Evolutionary conservation across 2,329 filamentous ascomycete genomes (phyloP), one percentile per base, ranked within the genome.

Genomic region (Saccharata proteae): DNA sequence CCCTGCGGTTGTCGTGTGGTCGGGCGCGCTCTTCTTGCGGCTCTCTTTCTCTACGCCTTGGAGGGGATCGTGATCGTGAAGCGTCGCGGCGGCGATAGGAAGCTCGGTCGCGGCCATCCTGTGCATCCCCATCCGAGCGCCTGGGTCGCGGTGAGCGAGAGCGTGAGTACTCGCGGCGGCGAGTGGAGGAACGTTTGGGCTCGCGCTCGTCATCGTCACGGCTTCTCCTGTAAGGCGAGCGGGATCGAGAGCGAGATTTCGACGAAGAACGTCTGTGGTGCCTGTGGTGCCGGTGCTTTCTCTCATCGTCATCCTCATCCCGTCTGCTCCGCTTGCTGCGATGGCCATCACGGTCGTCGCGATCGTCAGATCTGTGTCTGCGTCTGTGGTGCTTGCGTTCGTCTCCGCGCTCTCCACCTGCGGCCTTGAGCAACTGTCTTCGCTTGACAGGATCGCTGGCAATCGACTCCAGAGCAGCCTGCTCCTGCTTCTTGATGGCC

Each of bases 401-500:
- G 8, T 29, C 26, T 11, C 13, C 10, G 9, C 9, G 17, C 11
- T 10, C 29, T 21, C 29, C 27, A 13, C 32, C 29, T 29, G 28
- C 14, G 14, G 28, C 32, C 30, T 62, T 61, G 37, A 86, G 59
- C 15, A 88, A 54, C 45, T 79, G 73, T 37, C 69, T 64, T 40
- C 77, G 65, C 58, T 71, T 76, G 40, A 71, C 66, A 0, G 79
- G 77, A 45, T 84, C 79, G 43, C 77, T 82, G 73, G 82, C 85
- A 72, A 84, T 78, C 6, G 75, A 70, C 38, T 58, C 54, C 22
- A 16, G 28, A 10, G 52, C 53, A 6, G 53, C 54, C 33, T 57
- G 55, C 28, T 96, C 86, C 51, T 92, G 80, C 51, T 77, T 80
- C 66, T 93, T 93, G 54, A 98, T 94, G 15, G 86, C 83, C 19